Base-by-base conservation (phyloP, 1,139 yeast species). In the Lodderomyces orthopsilosis region DNA sequence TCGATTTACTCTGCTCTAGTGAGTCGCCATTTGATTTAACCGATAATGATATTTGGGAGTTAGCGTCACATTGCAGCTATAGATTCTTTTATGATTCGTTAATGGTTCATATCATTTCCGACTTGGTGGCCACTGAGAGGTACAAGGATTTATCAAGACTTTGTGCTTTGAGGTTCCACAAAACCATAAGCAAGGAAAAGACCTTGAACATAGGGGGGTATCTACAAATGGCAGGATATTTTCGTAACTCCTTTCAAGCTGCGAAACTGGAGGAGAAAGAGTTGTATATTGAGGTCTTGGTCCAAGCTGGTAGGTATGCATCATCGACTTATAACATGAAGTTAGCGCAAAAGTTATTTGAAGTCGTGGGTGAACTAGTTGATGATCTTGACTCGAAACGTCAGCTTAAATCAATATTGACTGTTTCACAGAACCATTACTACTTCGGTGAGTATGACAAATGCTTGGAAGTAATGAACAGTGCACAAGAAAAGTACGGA, bases 81-180 rank as follows among this genome's bases (percentile, higher is more conserved):
- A 64, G 46, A 42, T 75, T 59, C 59, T 51, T 56, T 48, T 81
- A 68, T 52, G 62, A 74, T 52, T 52, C 71, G 24, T 49, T 75
- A 45, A 56, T 68, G 46, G 51, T 54, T 5, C 48, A 50, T 18
- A 44, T 70, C 2, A 43, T 62, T n/a, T 56, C 56, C 22, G 64
- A 63, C 18, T 46, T 71, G 48, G 50, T 57, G 24, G 45, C 50
- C 0, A 48, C 49, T 1, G 54, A 57, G 2, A 70, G 68, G 42
- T 59, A 68, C 5, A 55, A 58, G 15, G 58, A 59, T 18, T 58
- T 58, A 26, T 78, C 77, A 44, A 61, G 73, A 32, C 42, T 56
- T 4, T 71, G 77, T 56, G 83, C 79, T 0, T 51, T 77, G 41
- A 57, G 79, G 17, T 56, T 66, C 40, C 62, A 66, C 43, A 61